Base-by-base conservation (phyloP, 345 rosid genomes). In the Nasturtium officinale region DNA sequence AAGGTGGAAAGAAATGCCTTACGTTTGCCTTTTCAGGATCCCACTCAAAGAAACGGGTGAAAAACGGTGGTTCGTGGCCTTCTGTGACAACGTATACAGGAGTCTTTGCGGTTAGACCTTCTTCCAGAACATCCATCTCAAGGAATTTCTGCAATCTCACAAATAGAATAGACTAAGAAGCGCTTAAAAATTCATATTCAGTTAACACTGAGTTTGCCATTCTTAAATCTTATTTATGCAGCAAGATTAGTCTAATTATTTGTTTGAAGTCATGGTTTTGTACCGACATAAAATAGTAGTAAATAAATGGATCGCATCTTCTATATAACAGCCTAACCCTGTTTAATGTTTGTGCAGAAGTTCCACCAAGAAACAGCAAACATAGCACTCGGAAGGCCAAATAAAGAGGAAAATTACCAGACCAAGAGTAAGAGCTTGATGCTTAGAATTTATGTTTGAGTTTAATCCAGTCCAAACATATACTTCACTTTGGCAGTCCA, bases 31-130 rank as follows among this genome's bases (percentile, higher is more conserved):
- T 85, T 5, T 78, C 81, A 38, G 84, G 81, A 81, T 85, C 92
- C 96, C 98, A 92, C 51, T 83, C 78, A 63, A 90, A 92, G 82
- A 87, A 88, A 55, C 86, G 80, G 52, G 92, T 92, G 84, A 89
- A 89, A 68, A 85, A 84, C 32, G 84, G 77, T 38, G 98, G 98
- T 64, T 92, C 96, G 18, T 79, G 80, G 68, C 98, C 92, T 84
- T 89, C 98, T 11, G 85, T 78, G 40, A 89, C 75, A 71, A 89
- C 82, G 76, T 85, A 84, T 61, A 88, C 76, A 54, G 96, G 92
- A 81, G 84, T 83, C 74, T 73, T 84, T 74, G 32, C 47, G 47
- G 85, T 74, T 56, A 84, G 78, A 72, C 84, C 84, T 82, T 90
- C 87, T 38, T 40, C 82, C 51, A 85, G 74, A 63, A 82, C 75